Percentiles rank a stretch among this genome's conserved stretches.
These are phyloP conservation scores for Fonsecaea nubica DNA, from an alignment of 2,329 filamentous ascomycete genomes.

Conservation along the genomic window DNA sequence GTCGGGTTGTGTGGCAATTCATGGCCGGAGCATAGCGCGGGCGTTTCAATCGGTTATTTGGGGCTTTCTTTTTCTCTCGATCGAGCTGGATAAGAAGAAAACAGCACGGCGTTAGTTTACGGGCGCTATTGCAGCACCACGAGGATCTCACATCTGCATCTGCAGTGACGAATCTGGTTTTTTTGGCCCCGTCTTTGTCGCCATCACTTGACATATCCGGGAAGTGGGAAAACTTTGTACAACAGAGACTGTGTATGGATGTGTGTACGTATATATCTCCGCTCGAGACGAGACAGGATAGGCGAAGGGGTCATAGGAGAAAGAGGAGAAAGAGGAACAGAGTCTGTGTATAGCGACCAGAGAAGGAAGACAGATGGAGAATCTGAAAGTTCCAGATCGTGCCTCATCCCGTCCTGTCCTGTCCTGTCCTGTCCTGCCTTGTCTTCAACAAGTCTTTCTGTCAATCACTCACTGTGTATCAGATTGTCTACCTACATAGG, in stretches of 20 bases:
- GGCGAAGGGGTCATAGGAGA: not conserved
- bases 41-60: slow-evolving; percentile 21
- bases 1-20: not conserved
- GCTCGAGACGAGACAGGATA: not conserved
- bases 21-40: slow-evolving; percentile 27
- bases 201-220: not conserved
- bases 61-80: too few relatives aligned
- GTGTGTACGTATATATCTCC: not conserved
- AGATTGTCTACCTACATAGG: too few relatives aligned
- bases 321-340: too few relatives aligned
- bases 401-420: too few relatives aligned
- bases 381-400: too few relatives aligned
- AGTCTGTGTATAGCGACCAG: not conserved
- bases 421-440: too few relatives aligned
- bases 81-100: not conserved
- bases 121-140: not conserved
- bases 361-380: too few relatives aligned
- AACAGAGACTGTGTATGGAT: not conserved
- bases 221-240: slow-evolving; percentile 17
- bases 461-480: too few relatives aligned
- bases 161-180: not conserved
- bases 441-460: too few relatives aligned
- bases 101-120: not conserved
- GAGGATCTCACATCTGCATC: not conserved
- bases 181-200: not conserved